These are phyloP conservation scores for Boletales sp. DNA, from an alignment of 768 basidiomycete genomes.

Conservation along the genomic window DNA sequence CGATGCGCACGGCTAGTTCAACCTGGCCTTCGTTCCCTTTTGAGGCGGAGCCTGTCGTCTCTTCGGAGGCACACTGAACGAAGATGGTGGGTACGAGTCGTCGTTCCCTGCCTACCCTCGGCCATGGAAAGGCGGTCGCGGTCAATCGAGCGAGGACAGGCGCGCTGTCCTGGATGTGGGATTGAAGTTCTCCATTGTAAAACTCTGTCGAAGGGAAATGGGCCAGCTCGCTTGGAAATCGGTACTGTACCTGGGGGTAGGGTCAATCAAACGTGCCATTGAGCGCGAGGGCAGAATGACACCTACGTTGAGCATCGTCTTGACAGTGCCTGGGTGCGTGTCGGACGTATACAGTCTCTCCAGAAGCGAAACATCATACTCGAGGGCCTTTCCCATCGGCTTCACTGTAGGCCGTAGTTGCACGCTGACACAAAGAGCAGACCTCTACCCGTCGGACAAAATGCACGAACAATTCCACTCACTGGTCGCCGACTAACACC, in stretches of 20 bases:
- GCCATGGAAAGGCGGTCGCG: constrained; percentile 56
- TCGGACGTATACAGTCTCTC: constrained; percentile 51
- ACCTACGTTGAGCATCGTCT: constrained; percentile 60
- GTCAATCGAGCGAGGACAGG: constrained; percentile 36
- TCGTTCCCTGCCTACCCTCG: constrained; percentile 25
- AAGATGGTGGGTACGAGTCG: constrained; percentile 51
- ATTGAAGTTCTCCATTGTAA: constrained; percentile 51
- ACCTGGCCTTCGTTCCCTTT: constrained; percentile 62
- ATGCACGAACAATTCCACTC: constrained; percentile 21
- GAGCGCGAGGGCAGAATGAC: background rate
- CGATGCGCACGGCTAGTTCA: constrained; percentile 45
- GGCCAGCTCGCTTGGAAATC: constrained; percentile 56
- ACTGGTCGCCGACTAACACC: constrained; percentile 71
- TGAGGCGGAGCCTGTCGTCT: constrained; percentile 55
- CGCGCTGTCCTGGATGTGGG: constrained; percentile 40
- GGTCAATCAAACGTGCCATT: background rate
- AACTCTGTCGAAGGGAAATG: constrained; percentile 61
- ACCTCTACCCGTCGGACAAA: background rate
- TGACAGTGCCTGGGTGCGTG: constrained; percentile 35
- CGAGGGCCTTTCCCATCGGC: constrained; percentile 52
- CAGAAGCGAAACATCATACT: constrained; percentile 59
- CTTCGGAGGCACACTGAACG: constrained; percentile 53
- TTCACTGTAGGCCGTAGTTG: constrained; percentile 65
- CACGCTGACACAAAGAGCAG: constrained; percentile 38
- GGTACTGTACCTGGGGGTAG: constrained; percentile 50